A percentile compares a stretch with the other conserved stretches of the same genome.
Conservation (phyloP, 2,329 filamentous ascomycete genomes). For the Penicillium corylophilum region DNA sequence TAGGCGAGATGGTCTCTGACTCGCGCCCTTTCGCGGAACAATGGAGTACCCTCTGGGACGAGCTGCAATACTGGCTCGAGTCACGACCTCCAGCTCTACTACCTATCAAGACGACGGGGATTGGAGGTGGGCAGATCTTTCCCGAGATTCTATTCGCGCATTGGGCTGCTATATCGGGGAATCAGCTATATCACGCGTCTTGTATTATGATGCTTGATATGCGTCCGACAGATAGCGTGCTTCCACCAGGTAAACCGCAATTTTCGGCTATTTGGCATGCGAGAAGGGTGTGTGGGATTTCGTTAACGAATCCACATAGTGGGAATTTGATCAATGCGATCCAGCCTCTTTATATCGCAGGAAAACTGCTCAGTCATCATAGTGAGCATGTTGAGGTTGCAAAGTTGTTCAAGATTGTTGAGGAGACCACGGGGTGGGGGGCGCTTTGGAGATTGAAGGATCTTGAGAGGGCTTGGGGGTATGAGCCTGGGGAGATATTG, state of each 20-base stretch:
- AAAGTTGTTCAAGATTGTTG: slow-evolving; percentile 47
- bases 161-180: slow-evolving; percentile 56
- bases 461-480: slow-evolving; percentile 42
- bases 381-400: slow-evolving; percentile 41
- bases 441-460: slow-evolving; percentile 53
- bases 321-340: slow-evolving; percentile 58
- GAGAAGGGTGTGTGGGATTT: slow-evolving; percentile 55
- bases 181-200: slow-evolving; percentile 57
- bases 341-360: slow-evolving; percentile 57
- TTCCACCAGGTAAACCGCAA: slow-evolving; percentile 16
- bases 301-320: slow-evolving; percentile 54
- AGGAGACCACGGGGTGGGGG: slow-evolving; percentile 54
- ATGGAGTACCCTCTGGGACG: slow-evolving; percentile 51
- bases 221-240: slow-evolving; percentile 34
- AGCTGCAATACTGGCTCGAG: slow-evolving; percentile 50
- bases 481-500: slow-evolving; percentile 25
- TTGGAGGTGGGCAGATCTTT: slow-evolving; percentile 41
- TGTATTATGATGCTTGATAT: slow-evolving; percentile 52
- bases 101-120: slow-evolving; percentile 46
- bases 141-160: slow-evolving; percentile 54
- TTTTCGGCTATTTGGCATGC: slow-evolving; percentile 56
- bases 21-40: slow-evolving; percentile 40
- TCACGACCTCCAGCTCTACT: slow-evolving; percentile 48
- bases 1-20: slow-evolving; percentile 46
- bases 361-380: slow-evolving; percentile 53